Percentiles rank a stretch among this genome's conserved stretches.
phyloP scores from a whole-genome alignment of 1,284 basidiomycete species.

The Ganoderma boninense region DNA sequence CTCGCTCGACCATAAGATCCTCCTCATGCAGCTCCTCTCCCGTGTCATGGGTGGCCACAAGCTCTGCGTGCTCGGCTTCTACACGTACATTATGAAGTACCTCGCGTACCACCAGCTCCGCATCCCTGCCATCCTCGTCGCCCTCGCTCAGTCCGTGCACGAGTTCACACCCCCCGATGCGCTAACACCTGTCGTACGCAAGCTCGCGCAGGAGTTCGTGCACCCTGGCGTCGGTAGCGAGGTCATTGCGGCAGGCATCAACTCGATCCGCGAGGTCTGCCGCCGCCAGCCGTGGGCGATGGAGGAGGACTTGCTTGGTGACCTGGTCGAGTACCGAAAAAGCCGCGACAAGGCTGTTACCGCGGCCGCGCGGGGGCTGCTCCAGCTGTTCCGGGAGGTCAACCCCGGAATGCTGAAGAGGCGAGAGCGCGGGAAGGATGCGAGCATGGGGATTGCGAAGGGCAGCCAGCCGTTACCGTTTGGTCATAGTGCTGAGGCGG shows the following conservation, averaged over 20 bases:
- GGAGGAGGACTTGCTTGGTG: constrained; percentile 92
- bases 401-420: constrained; percentile 94
- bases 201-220: constrained; percentile 95
- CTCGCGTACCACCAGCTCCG: constrained; percentile 93
- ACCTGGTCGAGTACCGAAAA: constrained; percentile 95
- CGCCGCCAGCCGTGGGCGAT: constrained; percentile 96
- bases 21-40: constrained; percentile 97
- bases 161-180: constrained; percentile 96
- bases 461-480: constrained; percentile 79
- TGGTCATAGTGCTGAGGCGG: constrained; percentile 80
- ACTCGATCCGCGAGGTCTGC: constrained; percentile 94
- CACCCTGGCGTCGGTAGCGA: constrained; percentile 97
- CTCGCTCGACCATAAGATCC: constrained; percentile 95
- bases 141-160: constrained; percentile 96
- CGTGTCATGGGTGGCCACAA: constrained; percentile 95
- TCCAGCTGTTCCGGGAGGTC: constrained; percentile 95
- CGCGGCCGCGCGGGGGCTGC: constrained; percentile 86
- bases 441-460: constrained; percentile 73
- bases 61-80: constrained; percentile 95
- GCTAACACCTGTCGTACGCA: constrained; percentile 89
- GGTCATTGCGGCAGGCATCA: constrained; percentile 96
- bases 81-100: constrained; percentile 96
- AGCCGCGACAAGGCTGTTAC: constrained; percentile 95
- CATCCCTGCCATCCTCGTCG: constrained; percentile 93
- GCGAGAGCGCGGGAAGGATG: constrained; percentile 90